These are phyloP conservation scores for Serpula lacrymans DNA, from an alignment of 768 basidiomycete species.

Conservation along the genomic window DNA sequence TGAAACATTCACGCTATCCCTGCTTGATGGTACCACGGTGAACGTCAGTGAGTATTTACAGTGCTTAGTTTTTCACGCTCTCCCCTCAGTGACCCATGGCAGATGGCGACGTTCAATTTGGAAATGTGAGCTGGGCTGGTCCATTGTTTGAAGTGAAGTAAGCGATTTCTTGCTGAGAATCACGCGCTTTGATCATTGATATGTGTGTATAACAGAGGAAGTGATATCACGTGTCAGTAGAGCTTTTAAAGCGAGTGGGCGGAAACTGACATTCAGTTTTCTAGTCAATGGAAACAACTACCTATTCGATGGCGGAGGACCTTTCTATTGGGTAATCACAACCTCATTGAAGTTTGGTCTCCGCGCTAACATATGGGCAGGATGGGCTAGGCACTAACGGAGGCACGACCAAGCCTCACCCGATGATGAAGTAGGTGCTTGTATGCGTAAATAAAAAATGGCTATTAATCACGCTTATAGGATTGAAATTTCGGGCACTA, in stretches of 20 bases:
- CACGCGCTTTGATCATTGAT: background rate
- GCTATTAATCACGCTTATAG: slow-evolving; percentile 16
- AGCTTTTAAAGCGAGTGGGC: background rate
- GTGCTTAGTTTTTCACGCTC: background rate
- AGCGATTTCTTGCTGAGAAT: slow-evolving; percentile 5
- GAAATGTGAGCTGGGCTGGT: slow-evolving; percentile 47
- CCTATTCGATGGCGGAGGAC: slow-evolving; percentile 39
- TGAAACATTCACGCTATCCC: slow-evolving; percentile 42
- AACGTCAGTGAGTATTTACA: slow-evolving; percentile 46
- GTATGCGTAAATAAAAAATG: slow-evolving; percentile 5
- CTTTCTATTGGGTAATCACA: slow-evolving; percentile 38
- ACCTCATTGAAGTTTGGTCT: background rate
- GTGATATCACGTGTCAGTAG: slow-evolving; percentile 44
- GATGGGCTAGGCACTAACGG: slow-evolving; percentile 20
- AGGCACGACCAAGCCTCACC: slow-evolving; percentile 21
- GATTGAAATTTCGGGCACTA: slow-evolving; percentile 38
- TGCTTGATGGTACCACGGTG: slow-evolving; percentile 50
- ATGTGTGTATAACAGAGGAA: slow-evolving; percentile 34
- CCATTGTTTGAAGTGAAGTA: slow-evolving; percentile 53
- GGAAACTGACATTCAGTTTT: too few relatives aligned
- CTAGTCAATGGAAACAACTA: slow-evolving; percentile 39
- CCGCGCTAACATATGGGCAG: slow-evolving; percentile 6
- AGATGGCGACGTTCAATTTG: slow-evolving; percentile 61
- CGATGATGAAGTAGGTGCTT: slow-evolving; percentile 44
- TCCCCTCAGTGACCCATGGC: slow-evolving; percentile 1